Evolutionary conservation across 139 green algal species (phyloP), one percentile per base, ranked within the genome.

Genomic region (Asterochloris sp.): DNA sequence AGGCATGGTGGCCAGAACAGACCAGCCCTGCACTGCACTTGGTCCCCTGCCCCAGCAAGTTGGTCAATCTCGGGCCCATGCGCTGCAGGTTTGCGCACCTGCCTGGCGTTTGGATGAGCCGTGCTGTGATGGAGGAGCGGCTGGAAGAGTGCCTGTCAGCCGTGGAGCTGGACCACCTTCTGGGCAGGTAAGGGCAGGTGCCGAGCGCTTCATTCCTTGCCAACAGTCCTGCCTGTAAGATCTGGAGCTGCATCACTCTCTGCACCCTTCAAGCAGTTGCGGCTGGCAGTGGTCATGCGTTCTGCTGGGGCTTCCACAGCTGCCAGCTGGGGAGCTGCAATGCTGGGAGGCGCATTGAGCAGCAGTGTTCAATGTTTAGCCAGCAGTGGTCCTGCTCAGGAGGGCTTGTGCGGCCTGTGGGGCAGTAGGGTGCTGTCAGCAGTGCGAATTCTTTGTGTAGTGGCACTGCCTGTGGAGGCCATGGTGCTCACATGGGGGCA

Each of bases 161-260:
- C 0, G 95, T 98, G 71, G 93, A 97, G 81, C 91, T 98, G 38
- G 91, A 95, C 69, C 96, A 98, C 86, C 90, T 98, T 63, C 83
- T 97, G 11, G 82, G 15, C 13, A 79, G 95, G 54, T 91, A 86
- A 15, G 69, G 88, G 66, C 38, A 6, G 38, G 38, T 54, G 38
- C 38, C 38, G 38, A 54, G 38, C 38, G 38, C 67, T 73, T 4
- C 67, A 73, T 23, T 73, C 67, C 1, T 24, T 73, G 21, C 21
- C 21, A 28, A 10, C 8, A 9, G 10, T 11, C 9, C n/a, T 77
- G 73, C 66, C 66, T 71, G 17, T 71, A 54, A 54, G 38, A 6
- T 6, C 4, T 54, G 38, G 38, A 54, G 38, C 38, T 54, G 38
- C 38, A 6, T 54, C 38, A 54, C 38, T 54, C 38, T 54, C 38